Percentiles rank a stretch among this genome's conserved stretches.
Conservation (phyloP, 2,329 filamentous ascomycete genomes). For the Dendryphion nanum region DNA sequence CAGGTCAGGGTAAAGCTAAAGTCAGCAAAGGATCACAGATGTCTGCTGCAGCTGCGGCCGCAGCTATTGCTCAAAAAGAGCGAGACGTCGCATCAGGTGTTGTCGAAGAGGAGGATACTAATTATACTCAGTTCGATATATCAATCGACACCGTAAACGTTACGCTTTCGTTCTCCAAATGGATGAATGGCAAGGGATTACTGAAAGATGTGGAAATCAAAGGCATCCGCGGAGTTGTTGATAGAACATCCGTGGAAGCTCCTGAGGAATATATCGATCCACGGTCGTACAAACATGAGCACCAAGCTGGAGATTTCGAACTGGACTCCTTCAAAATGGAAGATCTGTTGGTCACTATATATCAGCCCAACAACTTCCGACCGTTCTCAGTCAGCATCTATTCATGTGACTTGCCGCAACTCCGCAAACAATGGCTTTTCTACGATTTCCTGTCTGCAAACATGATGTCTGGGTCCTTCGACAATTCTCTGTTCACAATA, state of each 20-base stretch:
- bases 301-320: constrained; percentile 91
- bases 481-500: constrained; percentile 95
- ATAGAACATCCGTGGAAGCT: constrained; percentile 81
- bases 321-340: constrained; percentile 96
- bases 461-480: constrained; percentile 93
- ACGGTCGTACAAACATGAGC: constrained; percentile 81
- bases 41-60: constrained; percentile 80
- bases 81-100: constrained; percentile 44
- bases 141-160: constrained; percentile 96
- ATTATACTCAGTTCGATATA: constrained; percentile 96
- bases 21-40: constrained; percentile 90
- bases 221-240: constrained; percentile 87
- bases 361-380: constrained; percentile 87
- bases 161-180: constrained; percentile 94
- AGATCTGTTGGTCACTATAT: constrained; percentile 85
- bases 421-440: constrained; percentile 95
- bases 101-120: constrained; percentile 75
- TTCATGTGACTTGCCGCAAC: constrained; percentile 86
- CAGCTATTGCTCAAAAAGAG: constrained; percentile 59
- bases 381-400: constrained; percentile 95
- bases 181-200: constrained; percentile 95
- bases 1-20: constrained; percentile 75
- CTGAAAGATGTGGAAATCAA: constrained; percentile 91
- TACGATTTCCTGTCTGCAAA: constrained; percentile 96
- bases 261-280: constrained; percentile 70